These are phyloP conservation scores for Aspergillus cejpii DNA, from an alignment of 2,329 filamentous ascomycete genomes.

Conservation along the genomic window DNA sequence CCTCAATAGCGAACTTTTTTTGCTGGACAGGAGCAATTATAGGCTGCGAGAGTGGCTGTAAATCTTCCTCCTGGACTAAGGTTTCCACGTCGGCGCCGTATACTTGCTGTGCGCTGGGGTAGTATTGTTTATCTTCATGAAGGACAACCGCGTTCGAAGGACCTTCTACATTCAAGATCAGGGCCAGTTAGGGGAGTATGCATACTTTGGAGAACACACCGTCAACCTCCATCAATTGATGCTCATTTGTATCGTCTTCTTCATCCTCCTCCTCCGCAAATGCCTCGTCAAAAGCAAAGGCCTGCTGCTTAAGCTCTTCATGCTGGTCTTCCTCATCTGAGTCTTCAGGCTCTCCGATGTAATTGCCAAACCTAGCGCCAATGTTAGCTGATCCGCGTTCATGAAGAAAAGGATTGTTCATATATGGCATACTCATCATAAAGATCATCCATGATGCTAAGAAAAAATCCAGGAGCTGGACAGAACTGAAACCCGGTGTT, in stretches of 20 bases:
- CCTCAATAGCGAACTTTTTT: constrained; percentile 94
- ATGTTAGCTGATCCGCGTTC: constrained; percentile 9
- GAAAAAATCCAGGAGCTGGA: constrained; percentile 7
- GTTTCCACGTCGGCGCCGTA: constrained; percentile 94
- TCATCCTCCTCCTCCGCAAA: constrained; percentile 56
- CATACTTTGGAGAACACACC: constrained; percentile 45
- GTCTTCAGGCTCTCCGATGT: constrained; percentile 86
- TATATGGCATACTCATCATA: constrained; percentile 71
- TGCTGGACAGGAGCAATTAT: constrained; percentile 89
- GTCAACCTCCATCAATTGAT: constrained; percentile 92
- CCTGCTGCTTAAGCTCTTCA: constrained; percentile 67
- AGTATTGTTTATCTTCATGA: constrained; percentile 99
- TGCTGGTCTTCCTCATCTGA: constrained; percentile 80
- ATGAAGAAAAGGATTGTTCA: not conserved
- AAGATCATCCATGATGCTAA: constrained; percentile 73
- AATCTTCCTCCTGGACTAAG: constrained; percentile 92
- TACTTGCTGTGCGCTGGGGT: constrained; percentile 92
- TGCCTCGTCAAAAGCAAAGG: constrained; percentile 71
- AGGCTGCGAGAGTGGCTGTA: constrained; percentile 82
- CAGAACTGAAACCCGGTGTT: constrained; percentile 8
- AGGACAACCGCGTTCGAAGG: constrained; percentile 95
- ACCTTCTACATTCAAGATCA: constrained; percentile 56
- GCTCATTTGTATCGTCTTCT: constrained; percentile 51
- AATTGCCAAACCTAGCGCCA: constrained; percentile 78
- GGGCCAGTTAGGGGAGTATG: constrained; percentile 9